Evolutionary conservation across 805 yeast genomes (phyloP).

Genomic region (Suhomyces canberraensis): DNA sequence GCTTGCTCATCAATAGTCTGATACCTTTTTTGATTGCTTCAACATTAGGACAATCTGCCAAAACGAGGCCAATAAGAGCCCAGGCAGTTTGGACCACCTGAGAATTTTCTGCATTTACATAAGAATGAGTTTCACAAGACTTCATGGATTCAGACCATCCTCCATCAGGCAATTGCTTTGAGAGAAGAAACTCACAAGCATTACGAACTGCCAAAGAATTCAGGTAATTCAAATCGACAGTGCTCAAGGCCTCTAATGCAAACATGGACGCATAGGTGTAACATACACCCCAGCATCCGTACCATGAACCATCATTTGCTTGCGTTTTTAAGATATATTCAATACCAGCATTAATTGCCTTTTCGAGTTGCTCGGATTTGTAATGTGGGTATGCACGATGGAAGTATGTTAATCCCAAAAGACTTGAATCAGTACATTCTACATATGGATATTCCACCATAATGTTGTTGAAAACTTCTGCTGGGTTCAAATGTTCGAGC

Average conservation of each 20-base stretch:
- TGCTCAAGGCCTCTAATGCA: constrained; percentile 86
- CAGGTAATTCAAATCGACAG: constrained; percentile 60
- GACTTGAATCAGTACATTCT: constrained; percentile 95
- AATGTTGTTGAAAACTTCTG: constrained; percentile 95
- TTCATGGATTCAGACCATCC: constrained; percentile 98
- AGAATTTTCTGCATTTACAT: constrained; percentile 62
- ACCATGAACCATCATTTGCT: constrained; percentile 87
- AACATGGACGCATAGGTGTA: constrained; percentile 96
- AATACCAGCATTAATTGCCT: constrained; percentile 73
- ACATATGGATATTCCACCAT: constrained; percentile 99
- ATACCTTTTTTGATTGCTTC: constrained; percentile 63
- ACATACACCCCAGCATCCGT: constrained; percentile 98
- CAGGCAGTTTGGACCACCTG: constrained; percentile 89
- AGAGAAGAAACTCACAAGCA: constrained; percentile 83
- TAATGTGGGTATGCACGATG: constrained; percentile 60
- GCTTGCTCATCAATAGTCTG: constrained; percentile 59
- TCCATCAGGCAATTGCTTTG: constrained; percentile 80
- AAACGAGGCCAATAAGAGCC: constrained; percentile 78
- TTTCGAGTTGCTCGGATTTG: constrained; percentile 58
- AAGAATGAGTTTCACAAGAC: constrained; percentile 75
- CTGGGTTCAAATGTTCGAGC: constrained; percentile 83
- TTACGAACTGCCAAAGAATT: constrained; percentile 59
- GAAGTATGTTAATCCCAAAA: constrained; percentile 82
- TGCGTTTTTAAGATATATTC: constrained; percentile 69
- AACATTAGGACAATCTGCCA: constrained; percentile 77